Evolutionary conservation across 2,329 filamentous ascomycete genomes (phyloP), one percentile per base, ranked within the genome.

Genomic region (Tolypocladium inflatum): DNA sequence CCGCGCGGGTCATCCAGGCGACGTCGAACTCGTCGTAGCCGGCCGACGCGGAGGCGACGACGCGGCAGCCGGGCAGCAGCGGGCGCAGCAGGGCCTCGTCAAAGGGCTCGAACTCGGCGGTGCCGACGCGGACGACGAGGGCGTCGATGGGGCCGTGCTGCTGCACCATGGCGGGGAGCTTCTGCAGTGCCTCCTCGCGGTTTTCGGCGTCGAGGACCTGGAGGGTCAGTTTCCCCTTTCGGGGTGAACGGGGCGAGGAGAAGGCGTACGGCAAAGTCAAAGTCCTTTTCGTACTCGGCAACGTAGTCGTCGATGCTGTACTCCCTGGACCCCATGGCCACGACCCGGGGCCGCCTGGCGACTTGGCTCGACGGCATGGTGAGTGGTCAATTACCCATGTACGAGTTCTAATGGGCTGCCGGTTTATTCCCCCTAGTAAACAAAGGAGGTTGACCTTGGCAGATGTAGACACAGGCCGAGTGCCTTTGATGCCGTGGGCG

Each of bases 71-170:
- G 0, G 78, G 77, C 1, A 69, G 60, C 13, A 81, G 68, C 3
- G 68, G 62, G 6, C 60, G 56, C 2, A 81, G 68, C 4, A 81
- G 64, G 4, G 72, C 74, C n/a, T 72, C 68, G 59, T 80, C 72
- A 57, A 81, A 80, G 0, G 78, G 78, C 56, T 79, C 77, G 56
- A 76, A 80, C 0, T 76, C 74, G 11, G 69, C 68, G 2, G 76
- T 78, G 13, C 77, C 78, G 73, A 80, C 78, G n/a, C 75, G 73
- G 58, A 80, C 71, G 55, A 81, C 70, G 56, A 81, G 74, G 0
- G 74, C 78, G 52, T 79, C 74, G 33, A 79, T 72, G 0, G 76
- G 75, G 0, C 78, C 77, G 9, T 70, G 56, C 43, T 64, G 51
- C 2, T 64, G 60, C 15, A 77, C 67, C 57, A 72, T 64, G 4